These are phyloP conservation scores for Pulicaria dysenterica DNA, from an alignment of 129 eudicot genomes.

Conservation along the genomic window DNA sequence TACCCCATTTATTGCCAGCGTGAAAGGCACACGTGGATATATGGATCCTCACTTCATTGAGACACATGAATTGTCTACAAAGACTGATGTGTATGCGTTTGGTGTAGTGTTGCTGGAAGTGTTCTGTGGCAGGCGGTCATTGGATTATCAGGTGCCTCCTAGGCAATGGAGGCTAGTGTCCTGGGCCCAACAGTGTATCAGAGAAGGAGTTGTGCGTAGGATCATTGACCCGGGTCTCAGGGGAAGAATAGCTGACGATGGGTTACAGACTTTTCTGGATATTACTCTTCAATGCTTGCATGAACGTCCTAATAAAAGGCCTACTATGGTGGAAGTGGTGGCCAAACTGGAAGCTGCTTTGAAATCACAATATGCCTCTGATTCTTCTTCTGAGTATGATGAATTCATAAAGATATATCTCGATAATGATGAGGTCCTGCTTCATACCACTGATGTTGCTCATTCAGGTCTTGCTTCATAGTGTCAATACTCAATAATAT, in stretches of 20 bases:
- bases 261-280: background rate
- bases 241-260: constrained; percentile 14
- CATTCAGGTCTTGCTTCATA: background rate
- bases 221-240: background rate
- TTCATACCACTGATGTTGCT: no score
- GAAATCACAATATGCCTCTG: background rate
- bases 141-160: background rate
- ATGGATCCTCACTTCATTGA: background rate
- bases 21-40: constrained; percentile 8
- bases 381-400: constrained; percentile 1
- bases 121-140: background rate
- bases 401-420: background rate
- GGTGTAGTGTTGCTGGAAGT: constrained; percentile 18
- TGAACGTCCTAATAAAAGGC: constrained; percentile 13
- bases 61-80: background rate
- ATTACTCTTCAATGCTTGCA: constrained; percentile 12
- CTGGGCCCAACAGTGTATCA: constrained; percentile 14
- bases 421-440: background rate
- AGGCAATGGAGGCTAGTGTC: background rate
- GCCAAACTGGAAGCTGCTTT: constrained; percentile 7
- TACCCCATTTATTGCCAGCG: background rate
- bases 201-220: constrained; percentile 2
- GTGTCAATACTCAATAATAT: background rate
- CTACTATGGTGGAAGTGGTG: constrained; percentile 16
- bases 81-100: constrained; percentile 17